Percentiles rank a stretch among this genome's conserved stretches.
Conservation (phyloP, 1,284 basidiomycete genomes). For the Naganishia sp. region DNA sequence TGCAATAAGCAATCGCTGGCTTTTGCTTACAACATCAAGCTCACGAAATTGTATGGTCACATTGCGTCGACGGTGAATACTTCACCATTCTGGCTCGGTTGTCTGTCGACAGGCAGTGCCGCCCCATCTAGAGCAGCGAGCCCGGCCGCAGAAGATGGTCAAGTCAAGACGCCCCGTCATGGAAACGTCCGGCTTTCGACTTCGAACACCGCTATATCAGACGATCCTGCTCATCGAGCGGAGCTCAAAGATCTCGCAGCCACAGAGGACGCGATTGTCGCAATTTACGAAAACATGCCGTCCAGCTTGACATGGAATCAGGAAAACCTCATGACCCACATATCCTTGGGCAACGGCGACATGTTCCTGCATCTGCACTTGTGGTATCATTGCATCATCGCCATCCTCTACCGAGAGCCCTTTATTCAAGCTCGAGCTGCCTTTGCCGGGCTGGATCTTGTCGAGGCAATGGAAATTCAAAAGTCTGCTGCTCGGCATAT, state of each 20-base stretch:
- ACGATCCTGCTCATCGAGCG: constrained; percentile 24
- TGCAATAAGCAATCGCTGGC: constrained; percentile 23
- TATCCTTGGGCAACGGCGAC: constrained; percentile 23
- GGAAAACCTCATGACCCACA: constrained; percentile 25
- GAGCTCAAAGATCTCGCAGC: constrained; percentile 27
- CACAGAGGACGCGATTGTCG: constrained; percentile 24
- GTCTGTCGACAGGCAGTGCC: constrained; percentile 21
- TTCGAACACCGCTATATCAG: constrained; percentile 13
- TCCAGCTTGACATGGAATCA: constrained; percentile 24
- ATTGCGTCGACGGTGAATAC: constrained; percentile 27
- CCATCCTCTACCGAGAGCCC: constrained; percentile 27
- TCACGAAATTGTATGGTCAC: constrained; percentile 26
- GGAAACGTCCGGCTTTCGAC: background rate
- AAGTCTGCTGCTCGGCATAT: constrained; percentile 27
- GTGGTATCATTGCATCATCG: constrained; percentile 31
- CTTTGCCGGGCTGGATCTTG: constrained; percentile 10
- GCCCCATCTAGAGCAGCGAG: constrained; percentile 24
- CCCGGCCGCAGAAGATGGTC: constrained; percentile 17
- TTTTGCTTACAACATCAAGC: constrained; percentile 28
- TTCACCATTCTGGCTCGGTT: constrained; percentile 23
- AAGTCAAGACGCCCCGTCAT: constrained; percentile 13
- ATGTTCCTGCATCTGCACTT: constrained; percentile 28
- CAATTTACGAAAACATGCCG: constrained; percentile 25
- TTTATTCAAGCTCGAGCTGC: constrained; percentile 26
- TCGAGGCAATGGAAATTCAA: constrained; percentile 28